Percentiles rank a stretch among this genome's conserved stretches.
These are phyloP conservation scores for Globisporangium orthogonon DNA, from an alignment of 352 stramenopile genomes.

Conservation along the genomic window DNA sequence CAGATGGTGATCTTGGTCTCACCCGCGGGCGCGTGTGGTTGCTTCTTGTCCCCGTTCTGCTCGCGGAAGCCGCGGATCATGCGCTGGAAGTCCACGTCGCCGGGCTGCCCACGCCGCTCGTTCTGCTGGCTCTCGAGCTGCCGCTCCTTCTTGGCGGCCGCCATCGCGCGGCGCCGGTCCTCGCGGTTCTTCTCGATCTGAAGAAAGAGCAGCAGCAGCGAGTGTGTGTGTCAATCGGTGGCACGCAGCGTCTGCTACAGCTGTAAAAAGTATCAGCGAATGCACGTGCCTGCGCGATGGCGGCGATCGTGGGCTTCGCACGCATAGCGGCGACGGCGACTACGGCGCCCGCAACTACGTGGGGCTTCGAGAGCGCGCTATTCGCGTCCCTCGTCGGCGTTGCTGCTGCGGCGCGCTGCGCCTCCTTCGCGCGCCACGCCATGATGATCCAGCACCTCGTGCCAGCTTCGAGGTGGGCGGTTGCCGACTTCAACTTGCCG, in stretches of 20 bases:
- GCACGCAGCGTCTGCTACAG: too few relatives aligned
- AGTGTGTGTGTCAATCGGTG: not conserved
- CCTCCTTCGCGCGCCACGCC: slow-evolving; percentile 26
- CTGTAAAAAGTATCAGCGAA: too few relatives aligned
- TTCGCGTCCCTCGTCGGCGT: not conserved
- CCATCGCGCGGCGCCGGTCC: slow-evolving; percentile 78
- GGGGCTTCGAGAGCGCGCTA: slow-evolving; percentile 4
- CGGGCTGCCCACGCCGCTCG: slow-evolving; percentile 73
- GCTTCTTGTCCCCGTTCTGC: slow-evolving; percentile 55
- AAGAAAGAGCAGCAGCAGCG: not conserved
- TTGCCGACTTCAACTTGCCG: not conserved
- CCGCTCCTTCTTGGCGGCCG: slow-evolving; percentile 81
- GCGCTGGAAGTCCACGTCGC: slow-evolving; percentile 89
- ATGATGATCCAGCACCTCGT: slow-evolving; percentile 4
- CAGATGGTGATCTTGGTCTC: slow-evolving; percentile 94
- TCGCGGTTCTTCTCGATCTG: slow-evolving; percentile 86
- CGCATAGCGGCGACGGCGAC: slow-evolving; percentile 12
- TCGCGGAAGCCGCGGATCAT: slow-evolving; percentile 88
- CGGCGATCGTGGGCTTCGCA: slow-evolving; percentile 58
- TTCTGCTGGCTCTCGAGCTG: slow-evolving; percentile 76
- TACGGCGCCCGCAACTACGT: slow-evolving; percentile 8
- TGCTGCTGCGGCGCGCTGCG: slow-evolving; percentile 8
- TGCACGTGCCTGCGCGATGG: slow-evolving; percentile 40
- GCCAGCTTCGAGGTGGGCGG: not conserved
- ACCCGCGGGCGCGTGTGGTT: slow-evolving; percentile 31